Evolutionary conservation across 768 basidiomycete genomes (phyloP), one percentile per base, ranked within the genome.

Genomic region (Suillus subalutaceus): DNA sequence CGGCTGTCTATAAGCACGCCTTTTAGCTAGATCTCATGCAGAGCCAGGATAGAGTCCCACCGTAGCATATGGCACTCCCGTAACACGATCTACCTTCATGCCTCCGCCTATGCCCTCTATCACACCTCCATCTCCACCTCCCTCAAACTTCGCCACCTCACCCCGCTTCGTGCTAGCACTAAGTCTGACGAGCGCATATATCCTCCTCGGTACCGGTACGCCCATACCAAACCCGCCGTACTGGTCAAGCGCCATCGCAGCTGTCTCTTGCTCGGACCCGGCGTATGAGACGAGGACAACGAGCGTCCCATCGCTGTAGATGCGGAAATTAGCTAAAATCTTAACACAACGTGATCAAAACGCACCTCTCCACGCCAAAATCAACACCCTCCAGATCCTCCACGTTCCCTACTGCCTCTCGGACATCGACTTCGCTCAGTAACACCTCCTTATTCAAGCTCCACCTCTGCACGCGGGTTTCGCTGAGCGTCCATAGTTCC

Each of bases 331-430:
- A 16, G 20, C 9, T 30, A 18, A 32, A 50, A 40, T 43, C 6
- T 30, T 5, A 8, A 43, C 6, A 3, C 46, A 16, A 52, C n/a
- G 35, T 56, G 40, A 5, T 53, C 30, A 59, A 63, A 67, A 67
- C 82, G 63, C 65, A 90, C 90, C 80, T 80, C 63, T 88, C 86
- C 20, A 90, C 74, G 7, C 85, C 85, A 41, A 93, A 69, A 79
- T 94, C 92, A 56, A 93, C 78, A 48, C 93, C 76, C 72, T 94
- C 93, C 4, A 94, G 77, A 69, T 93, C 91, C 50, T 92, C 77
- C 65, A 83, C 81, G 41, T 79, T 76, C 48, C 83, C 75, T 26
- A 92, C 75, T 23, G 84, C 85, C 1, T 79, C 72, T 7, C 81
- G 79, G 12, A 90, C 77, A 67, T 91, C 88, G 52, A 79, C 77